Conservation (phyloP, 257 asterid species). For the Solanum phureja region DNA sequence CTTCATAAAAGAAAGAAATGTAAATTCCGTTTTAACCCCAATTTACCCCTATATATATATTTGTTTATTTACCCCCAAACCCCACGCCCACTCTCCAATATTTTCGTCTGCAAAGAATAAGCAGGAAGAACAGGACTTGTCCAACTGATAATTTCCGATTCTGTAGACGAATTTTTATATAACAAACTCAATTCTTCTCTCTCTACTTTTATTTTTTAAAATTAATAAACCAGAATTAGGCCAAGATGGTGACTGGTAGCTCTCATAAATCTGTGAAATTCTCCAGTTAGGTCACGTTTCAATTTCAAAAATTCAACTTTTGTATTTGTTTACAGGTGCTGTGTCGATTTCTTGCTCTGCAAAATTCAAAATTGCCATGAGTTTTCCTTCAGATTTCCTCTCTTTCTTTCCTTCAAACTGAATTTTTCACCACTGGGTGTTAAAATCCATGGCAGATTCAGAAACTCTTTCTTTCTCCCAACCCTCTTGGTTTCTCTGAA, state of each 20-base stretch:
- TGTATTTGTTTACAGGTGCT: conserved; percentile 28
- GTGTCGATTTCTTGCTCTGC: conserved; percentile 31
- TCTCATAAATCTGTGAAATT: neutral
- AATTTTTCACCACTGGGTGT: conserved; percentile 13
- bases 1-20: neutral
- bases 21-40: neutral
- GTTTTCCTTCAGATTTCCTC: conserved; percentile 8
- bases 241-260: no score
- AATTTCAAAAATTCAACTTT: neutral
- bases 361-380: conserved; percentile 45
- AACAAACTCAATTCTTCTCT: neutral
- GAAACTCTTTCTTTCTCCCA: neutral
- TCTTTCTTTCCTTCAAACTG: conserved; percentile 26
- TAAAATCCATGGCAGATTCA: neutral
- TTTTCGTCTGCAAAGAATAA: conserved; percentile 2
- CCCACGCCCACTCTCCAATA: neutral
- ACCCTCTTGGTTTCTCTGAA: conserved; percentile 3
- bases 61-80: neutral
- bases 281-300: conserved; percentile 65
- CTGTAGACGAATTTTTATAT: neutral
- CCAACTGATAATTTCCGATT: conserved; percentile 12
- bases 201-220: no score
- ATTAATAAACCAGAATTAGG: neutral
- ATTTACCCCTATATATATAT: neutral
- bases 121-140: conserved; percentile 16